Conservation (phyloP, 345 rosid genomes). For the Syzygium aromaticum region DNA sequence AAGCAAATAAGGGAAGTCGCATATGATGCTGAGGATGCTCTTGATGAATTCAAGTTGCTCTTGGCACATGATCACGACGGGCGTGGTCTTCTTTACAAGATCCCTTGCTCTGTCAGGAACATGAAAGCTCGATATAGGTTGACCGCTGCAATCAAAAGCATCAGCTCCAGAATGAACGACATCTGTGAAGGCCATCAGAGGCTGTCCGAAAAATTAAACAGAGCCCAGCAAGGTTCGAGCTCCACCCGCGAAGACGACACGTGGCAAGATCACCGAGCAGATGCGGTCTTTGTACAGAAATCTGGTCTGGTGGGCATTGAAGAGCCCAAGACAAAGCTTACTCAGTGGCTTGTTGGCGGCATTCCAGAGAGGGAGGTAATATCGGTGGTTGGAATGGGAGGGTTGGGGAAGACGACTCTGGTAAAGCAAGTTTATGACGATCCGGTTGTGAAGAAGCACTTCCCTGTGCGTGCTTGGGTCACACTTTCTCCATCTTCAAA, state of each 20-base stretch:
- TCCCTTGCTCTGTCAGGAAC: constrained; percentile 13
- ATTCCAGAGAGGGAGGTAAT: constrained; percentile 5
- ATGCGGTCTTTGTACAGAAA: constrained; percentile 25
- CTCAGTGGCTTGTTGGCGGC: constrained; percentile 11
- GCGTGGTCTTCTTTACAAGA: constrained; percentile 7
- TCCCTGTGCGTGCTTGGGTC: constrained; percentile 20
- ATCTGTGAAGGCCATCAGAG: constrained; percentile 13
- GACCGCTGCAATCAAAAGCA: constrained; percentile 8
- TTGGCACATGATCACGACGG: constrained; percentile 2
- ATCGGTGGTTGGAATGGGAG: constrained; percentile 32
- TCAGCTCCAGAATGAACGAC: constrained; percentile 10
- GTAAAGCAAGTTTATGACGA: constrained; percentile 28
- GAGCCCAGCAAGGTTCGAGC: constrained; percentile 1
- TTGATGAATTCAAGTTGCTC: constrained; percentile 21
- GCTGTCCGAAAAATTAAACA: constrained; percentile 1
- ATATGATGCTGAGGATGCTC: constrained; percentile 20
- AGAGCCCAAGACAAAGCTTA: constrained; percentile 14
- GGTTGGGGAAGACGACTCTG: constrained; percentile 31
- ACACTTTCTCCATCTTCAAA: constrained; percentile 16
- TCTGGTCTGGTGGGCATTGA: constrained; percentile 27
- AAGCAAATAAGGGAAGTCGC: constrained; percentile 25
- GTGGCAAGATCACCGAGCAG: constrained; percentile 16
- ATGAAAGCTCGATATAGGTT: constrained; percentile 17
- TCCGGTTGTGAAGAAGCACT: constrained; percentile 12
- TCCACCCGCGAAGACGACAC: neutral